Evolutionary conservation across 2,329 filamentous ascomycete species (phyloP), one percentile per base, ranked within the genome.

Genomic region (Aspergillus fischeri): DNA sequence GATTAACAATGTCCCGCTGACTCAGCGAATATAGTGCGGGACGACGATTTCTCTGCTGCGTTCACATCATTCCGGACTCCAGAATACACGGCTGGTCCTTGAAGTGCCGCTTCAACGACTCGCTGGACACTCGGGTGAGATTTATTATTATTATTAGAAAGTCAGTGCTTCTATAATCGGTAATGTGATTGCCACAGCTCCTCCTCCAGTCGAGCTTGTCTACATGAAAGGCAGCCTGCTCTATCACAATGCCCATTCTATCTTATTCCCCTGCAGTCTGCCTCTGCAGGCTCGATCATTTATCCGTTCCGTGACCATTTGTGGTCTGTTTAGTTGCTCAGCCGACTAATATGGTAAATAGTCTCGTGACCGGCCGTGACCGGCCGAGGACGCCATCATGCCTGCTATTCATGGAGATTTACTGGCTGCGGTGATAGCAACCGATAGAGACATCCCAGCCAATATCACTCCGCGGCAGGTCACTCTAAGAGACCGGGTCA

Each of bases 401-500:
- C 73, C 73, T 57, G 71, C 72, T 57, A 68, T 70, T 49, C 70
- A 73, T 63, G 70, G 67, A 56, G 72, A 75, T 60, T 59, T 70
- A 55, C 62, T 70, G 51, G 62, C 68, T 53, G 63, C 67, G 21
- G 57, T 68, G 50, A 63, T 72, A 32, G 64, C 68, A 27, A 68
- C 67, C 32, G 71, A 73, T 48, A 62, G 65, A 49, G 71, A 85
- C 51, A 80, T 93, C 51, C 90, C 91, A 51, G 73, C 81, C 29
- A 84, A 85, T 62, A 88, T 96, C 68, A 75, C 80, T 21, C 87
- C 90, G 48, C 86, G 87, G 61, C 88, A 90, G 73, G 90, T 96
- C 60, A 93, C 87, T 1, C 84, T 96, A 56, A 85, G 91, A 60
- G 91, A 96, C 75, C 85, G 91, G 51, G 87, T 92, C 64, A 95